These are phyloP conservation scores for Aspergillus oerlinghausenensis DNA, from an alignment of 2,329 filamentous ascomycete species.

Conservation along the genomic window DNA sequence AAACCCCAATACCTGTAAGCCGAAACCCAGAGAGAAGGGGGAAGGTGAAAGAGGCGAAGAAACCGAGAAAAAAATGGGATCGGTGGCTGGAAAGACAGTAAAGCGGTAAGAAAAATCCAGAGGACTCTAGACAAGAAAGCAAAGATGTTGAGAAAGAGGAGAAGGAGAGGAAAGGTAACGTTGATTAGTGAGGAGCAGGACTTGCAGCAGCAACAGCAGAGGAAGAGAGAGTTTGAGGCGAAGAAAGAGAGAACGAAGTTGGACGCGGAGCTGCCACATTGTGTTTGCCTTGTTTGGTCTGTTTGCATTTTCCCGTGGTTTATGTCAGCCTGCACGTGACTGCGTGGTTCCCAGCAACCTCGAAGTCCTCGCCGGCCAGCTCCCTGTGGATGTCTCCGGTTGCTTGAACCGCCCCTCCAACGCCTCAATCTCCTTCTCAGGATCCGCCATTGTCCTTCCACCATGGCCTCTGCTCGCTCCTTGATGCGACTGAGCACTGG, in stretches of 20 bases:
- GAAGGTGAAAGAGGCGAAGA: conserved; percentile 17
- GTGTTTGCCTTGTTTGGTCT: conserved; percentile 20
- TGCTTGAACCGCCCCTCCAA: conserved; percentile 15
- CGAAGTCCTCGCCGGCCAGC: conserved; percentile 20
- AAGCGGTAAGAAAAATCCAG: conserved; percentile 10
- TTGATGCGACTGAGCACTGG: conserved; percentile 41
- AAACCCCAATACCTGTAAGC: conserved; percentile 20
- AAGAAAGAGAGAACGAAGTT: conserved; percentile 18
- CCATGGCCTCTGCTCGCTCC: conserved; percentile 44
- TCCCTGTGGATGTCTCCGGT: conserved; percentile 11
- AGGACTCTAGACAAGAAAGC: conserved; percentile 7
- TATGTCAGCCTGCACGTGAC: conserved; percentile 19
- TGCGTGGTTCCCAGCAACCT: conserved; percentile 20
- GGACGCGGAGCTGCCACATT: conserved; percentile 13
- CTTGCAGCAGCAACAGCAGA: conserved; percentile 9
- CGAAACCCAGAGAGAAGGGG: conserved; percentile 8
- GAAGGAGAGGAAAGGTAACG: conserved; percentile 16
- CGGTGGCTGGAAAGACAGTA: neutral
- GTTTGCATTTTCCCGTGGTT: conserved; percentile 14
- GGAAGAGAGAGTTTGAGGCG: conserved; percentile 17
- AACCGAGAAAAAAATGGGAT: conserved; percentile 20
- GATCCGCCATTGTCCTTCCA: conserved; percentile 11
- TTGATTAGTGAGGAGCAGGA: conserved; percentile 6
- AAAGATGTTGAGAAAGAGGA: conserved; percentile 9
- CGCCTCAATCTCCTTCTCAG: neutral